phyloP scores from a whole-genome alignment of 306 rosid genomes.

The Castanospermum australe region DNA sequence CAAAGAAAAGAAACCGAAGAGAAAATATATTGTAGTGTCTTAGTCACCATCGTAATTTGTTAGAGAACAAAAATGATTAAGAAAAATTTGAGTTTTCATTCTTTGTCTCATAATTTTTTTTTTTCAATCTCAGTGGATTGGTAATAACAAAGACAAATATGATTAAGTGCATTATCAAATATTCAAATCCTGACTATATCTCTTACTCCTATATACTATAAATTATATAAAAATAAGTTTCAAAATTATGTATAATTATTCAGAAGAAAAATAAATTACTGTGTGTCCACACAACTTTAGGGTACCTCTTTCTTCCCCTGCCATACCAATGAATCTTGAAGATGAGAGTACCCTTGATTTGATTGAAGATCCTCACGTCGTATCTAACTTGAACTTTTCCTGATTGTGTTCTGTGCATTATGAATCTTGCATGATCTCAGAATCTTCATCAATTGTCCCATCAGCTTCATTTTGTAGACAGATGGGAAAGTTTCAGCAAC shows the following conservation, averaged over 20 bases:
- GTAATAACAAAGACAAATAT: too few species aligned
- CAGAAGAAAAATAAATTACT: background rate
- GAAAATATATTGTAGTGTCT: background rate
- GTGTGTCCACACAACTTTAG: slow-evolving; percentile 16
- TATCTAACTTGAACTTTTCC: slow-evolving; percentile 10
- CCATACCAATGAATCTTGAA: slow-evolving; percentile 19
- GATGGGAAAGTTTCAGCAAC: slow-evolving; percentile 29
- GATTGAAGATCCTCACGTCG: slow-evolving; percentile 16
- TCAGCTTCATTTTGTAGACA: slow-evolving; percentile 24
- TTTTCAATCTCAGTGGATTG: too few species aligned
- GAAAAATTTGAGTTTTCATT: too few species aligned
- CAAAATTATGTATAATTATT: too few species aligned
- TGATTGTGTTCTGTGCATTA: slow-evolving; percentile 12
- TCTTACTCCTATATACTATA: background rate
- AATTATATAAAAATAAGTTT: too few species aligned
- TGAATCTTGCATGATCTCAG: slow-evolving; percentile 30
- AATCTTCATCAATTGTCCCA: slow-evolving; percentile 40
- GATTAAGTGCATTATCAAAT: too few species aligned
- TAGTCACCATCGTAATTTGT: too few species aligned
- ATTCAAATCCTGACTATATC: background rate
- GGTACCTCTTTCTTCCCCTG: background rate
- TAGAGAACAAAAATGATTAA: too few species aligned
- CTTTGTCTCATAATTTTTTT: too few species aligned
- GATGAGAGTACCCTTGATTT: slow-evolving; percentile 31
- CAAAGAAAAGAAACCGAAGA: background rate